Conservation (phyloP, 805 yeast species). For the Ogataea ganodermae region DNA sequence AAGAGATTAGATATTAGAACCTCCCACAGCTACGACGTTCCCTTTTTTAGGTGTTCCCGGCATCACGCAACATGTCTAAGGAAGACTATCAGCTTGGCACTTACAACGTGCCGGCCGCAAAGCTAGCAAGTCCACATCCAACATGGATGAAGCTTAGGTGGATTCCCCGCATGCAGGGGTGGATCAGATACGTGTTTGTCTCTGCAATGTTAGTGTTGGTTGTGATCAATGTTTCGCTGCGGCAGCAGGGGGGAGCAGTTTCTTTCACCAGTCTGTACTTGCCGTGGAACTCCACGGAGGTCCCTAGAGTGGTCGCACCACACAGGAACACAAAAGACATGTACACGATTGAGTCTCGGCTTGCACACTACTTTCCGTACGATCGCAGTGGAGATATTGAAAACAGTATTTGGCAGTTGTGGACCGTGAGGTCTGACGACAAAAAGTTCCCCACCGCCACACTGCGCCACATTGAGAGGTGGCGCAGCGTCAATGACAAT, state of each 20-base stretch:
- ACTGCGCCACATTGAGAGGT: conserved; percentile 24
- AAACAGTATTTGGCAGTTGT: conserved; percentile 35
- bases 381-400: conserved; percentile 26
- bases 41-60: too few species aligned
- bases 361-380: conserved; percentile 29
- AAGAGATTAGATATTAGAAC: background rate
- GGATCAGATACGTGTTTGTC: conserved; percentile 12
- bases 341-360: conserved; percentile 30
- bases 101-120: background rate
- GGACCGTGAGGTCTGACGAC: conserved; percentile 29
- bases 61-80: background rate
- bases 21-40: too few species aligned
- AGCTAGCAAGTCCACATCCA: background rate
- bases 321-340: conserved; percentile 23
- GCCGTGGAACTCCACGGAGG: background rate
- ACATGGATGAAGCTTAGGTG: background rate
- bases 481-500: conserved; percentile 25
- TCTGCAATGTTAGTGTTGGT: conserved; percentile 11
- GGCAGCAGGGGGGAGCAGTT: background rate
- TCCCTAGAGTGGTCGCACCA: conserved; percentile 17
- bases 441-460: conserved; percentile 18
- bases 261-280: background rate
- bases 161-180: background rate
- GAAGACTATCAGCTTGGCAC: background rate
- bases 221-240: conserved; percentile 1